Evolutionary conservation across 2,329 filamentous ascomycete genomes (phyloP).

Genomic region (Xylaria digitata): DNA sequence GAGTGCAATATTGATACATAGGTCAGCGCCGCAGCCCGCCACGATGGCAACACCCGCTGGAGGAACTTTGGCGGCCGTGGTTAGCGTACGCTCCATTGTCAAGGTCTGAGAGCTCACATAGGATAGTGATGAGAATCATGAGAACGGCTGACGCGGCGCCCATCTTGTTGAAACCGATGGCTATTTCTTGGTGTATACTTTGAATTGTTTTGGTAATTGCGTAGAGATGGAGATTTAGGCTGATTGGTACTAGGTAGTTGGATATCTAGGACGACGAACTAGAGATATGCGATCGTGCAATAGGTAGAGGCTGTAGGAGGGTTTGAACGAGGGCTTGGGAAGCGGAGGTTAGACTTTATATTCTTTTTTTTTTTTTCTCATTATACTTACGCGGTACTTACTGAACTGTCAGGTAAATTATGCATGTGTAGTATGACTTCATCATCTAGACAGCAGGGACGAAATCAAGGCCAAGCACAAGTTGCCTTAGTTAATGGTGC

Average conservation of each 20-base stretch:
- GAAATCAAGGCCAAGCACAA: no score
- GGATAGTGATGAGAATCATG: slow-evolving; percentile 63
- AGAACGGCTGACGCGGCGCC: slow-evolving; percentile 61
- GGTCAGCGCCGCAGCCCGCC: slow-evolving; percentile 72
- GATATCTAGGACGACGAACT: no score
- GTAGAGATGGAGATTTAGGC: background rate
- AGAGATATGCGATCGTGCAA: background rate
- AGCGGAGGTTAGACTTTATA: background rate
- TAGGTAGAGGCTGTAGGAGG: background rate
- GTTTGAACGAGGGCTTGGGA: no score
- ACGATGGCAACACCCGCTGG: slow-evolving; percentile 73
- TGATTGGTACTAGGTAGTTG: no score
- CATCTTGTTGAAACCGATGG: slow-evolving; percentile 52
- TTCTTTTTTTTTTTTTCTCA: no score
- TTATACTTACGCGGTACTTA: background rate
- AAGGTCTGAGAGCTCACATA: slow-evolving; percentile 58
- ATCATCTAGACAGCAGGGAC: no score
- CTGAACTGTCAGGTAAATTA: no score
- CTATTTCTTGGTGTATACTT: background rate
- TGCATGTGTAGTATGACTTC: no score
- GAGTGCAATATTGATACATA: slow-evolving; percentile 74
- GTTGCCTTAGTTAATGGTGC: no score
- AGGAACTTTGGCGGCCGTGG: slow-evolving; percentile 62
- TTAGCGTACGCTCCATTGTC: slow-evolving; percentile 23
- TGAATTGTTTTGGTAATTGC: no score